A percentile compares a stretch with the other conserved stretches of the same genome.
phyloP scores from a whole-genome alignment of 2,329 filamentous ascomycete species.

The Calonectria leucothoes region DNA sequence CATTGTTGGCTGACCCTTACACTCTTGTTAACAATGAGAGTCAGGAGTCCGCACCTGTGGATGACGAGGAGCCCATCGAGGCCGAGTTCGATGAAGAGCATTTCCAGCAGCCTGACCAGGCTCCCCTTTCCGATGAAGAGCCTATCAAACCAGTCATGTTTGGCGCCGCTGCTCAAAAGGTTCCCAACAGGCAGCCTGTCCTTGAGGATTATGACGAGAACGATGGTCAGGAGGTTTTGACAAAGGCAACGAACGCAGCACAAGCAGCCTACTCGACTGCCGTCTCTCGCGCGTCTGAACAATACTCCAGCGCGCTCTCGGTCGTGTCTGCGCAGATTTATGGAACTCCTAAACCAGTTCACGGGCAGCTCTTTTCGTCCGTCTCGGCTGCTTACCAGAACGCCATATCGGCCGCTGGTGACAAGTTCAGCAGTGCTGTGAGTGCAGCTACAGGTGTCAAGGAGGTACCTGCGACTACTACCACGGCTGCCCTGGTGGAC shows the following conservation, averaged over 20 bases:
- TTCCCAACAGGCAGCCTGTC: constrained; percentile 60
- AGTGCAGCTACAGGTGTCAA: constrained; percentile 63
- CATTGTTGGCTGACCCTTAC: constrained; percentile 36
- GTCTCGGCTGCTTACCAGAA: constrained; percentile 76
- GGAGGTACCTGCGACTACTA: constrained; percentile 59
- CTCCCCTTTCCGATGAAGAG: constrained; percentile 41
- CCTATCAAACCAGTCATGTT: constrained; percentile 60
- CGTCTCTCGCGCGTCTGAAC: constrained; percentile 72
- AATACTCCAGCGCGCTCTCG: constrained; percentile 76
- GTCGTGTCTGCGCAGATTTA: constrained; percentile 75
- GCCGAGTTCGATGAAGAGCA: constrained; percentile 40
- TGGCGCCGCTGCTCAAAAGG: constrained; percentile 63
- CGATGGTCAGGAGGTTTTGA: constrained; percentile 43
- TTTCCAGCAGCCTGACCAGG: constrained; percentile 37
- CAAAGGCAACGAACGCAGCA: constrained; percentile 57
- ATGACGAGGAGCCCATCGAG: constrained; percentile 42
- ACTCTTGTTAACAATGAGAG: constrained; percentile 41
- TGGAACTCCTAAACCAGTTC: constrained; percentile 75
- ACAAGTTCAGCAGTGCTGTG: constrained; percentile 67
- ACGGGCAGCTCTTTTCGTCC: constrained; percentile 76
- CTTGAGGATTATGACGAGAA: constrained; percentile 58
- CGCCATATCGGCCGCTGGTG: constrained; percentile 71
- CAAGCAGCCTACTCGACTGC: constrained; percentile 73
- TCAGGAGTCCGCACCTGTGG: constrained; percentile 39
- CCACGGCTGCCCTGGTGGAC: constrained; percentile 53